Evolutionary conservation across 2,329 filamentous ascomycete species (phyloP).

Genomic region (Aureobasidium sp.): DNA sequence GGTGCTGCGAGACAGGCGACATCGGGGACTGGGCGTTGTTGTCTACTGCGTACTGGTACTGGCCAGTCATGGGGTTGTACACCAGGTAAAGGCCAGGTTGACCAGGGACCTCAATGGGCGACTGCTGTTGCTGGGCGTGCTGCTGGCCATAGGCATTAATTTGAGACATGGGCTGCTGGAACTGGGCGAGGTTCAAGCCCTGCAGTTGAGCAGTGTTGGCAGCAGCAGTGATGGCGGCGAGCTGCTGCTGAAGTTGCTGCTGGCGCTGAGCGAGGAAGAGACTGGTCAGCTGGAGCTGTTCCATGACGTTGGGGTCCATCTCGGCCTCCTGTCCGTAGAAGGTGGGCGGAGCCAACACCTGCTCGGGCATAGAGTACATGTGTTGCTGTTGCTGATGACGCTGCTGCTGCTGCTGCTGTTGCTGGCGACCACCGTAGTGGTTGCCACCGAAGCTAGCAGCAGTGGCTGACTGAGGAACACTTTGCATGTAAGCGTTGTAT

Average conservation of each 20-base stretch:
- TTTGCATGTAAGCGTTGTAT: conserved; percentile 38
- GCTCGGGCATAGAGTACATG: conserved; percentile 68
- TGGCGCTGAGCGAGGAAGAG: conserved; percentile 90
- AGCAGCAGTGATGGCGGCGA: conserved; percentile 74
- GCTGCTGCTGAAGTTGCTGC: conserved; percentile 88
- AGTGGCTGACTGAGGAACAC: conserved; percentile 53
- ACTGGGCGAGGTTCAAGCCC: conserved; percentile 58
- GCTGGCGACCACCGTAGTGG: conserved; percentile 38
- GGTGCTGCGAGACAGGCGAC: conserved; percentile 26
- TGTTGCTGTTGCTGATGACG: conserved; percentile 43
- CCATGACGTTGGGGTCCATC: conserved; percentile 80
- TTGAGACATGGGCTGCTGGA: conserved; percentile 39
- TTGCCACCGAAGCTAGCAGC: conserved; percentile 42
- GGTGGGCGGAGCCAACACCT: conserved; percentile 77
- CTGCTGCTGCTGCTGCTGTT: conserved; percentile 35
- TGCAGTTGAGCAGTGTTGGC: conserved; percentile 66
- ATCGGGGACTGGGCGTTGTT: conserved; percentile 47
- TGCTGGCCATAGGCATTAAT: conserved; percentile 59
- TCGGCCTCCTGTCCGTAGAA: conserved; percentile 64
- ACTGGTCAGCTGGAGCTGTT: conserved; percentile 85
- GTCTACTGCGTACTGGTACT: conserved; percentile 74
- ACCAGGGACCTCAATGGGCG: conserved; percentile 57
- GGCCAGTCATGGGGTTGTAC: conserved; percentile 79
- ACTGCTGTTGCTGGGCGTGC: conserved; percentile 54
- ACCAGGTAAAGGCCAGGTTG: conserved; percentile 75